Base-by-base conservation (phyloP, 2,329 filamentous ascomycete species). In the Aspergillus versicolor region DNA sequence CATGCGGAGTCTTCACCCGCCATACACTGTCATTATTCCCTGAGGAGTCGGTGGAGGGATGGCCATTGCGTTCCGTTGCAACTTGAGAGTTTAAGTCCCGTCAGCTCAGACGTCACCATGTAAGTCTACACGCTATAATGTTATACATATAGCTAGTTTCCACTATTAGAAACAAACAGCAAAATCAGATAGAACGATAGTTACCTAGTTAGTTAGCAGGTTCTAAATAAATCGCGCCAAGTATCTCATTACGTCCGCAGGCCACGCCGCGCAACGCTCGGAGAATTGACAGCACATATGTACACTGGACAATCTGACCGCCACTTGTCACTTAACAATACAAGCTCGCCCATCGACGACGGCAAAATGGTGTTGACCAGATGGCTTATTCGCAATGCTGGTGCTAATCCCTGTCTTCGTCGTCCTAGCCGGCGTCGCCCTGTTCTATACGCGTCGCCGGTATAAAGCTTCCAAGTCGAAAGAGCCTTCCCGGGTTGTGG, bases 391-490 rank as follows among this genome's bases (percentile, higher is more conserved):
- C 11, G 27, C 22, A 21, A 63, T 58, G 56, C 60, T 62, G 48
- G 54, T 58, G 19, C 58, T 65, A 42, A 37, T 65, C 5, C 62
- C 62, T 7, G 32, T 65, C 15, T 19, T 65, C 12, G 44, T 62
- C n/a, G 56, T 59, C 15, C 38, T 65, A 12, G 59, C 61, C 5
- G 59, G 63, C 22, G 24, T 65, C n/a, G 60, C 57, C 2, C 43
- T 62, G 3, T 53, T 61, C 8, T 52, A 62, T 42, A 60, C 54
- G 24, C 59, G 58, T 24, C 61, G 62, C 13, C 57, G 51, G 17
- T 59, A 59, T 30, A 55, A 54, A n/a, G 44, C 59, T 4, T 56
- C 53, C 48, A 52, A 59, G 17, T n/a, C 43, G 7, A 19, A 57
- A 17, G 42, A 52, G 38, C 24, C 37, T 7, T 43, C 58, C 7